Evolutionary conservation across 306 rosid genomes (phyloP), one percentile per base, ranked within the genome.

Genomic region (Sphenostylis stenocarpa): DNA sequence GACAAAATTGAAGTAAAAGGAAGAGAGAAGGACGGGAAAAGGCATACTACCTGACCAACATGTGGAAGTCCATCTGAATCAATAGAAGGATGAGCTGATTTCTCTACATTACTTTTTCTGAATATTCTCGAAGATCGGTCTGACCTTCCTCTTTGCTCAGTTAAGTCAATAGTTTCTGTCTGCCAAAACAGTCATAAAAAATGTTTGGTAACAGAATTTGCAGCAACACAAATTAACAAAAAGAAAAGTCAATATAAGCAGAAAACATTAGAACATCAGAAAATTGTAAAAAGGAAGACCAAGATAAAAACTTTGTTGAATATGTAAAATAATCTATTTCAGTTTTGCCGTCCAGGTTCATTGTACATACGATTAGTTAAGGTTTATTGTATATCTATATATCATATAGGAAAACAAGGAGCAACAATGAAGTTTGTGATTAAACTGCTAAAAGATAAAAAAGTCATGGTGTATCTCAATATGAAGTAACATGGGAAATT

Each of bases 1-100:
- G 49, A 72, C 61, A 57, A 75, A 21, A 2, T 23, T 48, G 45
- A 60, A 68, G 15, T 70, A 17, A 57, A 13, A 38, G 33, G 55
- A 23, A 21, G 33, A 14, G 16, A 13, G 34, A n/a, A 21, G 31
- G 20, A 38, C 47, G 62, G 55, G 60, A 14, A 4, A 43, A 65
- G 60, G 63, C 91, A 80, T 80, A 95, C 77, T 83, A 95, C 99
- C 99, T 95, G 99, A 75, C 99, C 99, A 87, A 95, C 97, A 84
- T 88, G 85, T 64, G 99, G 99, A 71, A 95, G 99, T 69, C 99
- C 99, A 85, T 95, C 99, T 34, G 91, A 84, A 85, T 92, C 99
- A 12, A 95, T 78, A 2, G 66, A 57, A 49, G 86, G 62, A 83
- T 52, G 81, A 72, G 39, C 65, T 14, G 82, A 72, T 65, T 75